These are phyloP conservation scores for Pleurozium schreberi DNA, from an alignment of 225 moss, liverwort and hornwort genomes.

Conservation along the genomic window DNA sequence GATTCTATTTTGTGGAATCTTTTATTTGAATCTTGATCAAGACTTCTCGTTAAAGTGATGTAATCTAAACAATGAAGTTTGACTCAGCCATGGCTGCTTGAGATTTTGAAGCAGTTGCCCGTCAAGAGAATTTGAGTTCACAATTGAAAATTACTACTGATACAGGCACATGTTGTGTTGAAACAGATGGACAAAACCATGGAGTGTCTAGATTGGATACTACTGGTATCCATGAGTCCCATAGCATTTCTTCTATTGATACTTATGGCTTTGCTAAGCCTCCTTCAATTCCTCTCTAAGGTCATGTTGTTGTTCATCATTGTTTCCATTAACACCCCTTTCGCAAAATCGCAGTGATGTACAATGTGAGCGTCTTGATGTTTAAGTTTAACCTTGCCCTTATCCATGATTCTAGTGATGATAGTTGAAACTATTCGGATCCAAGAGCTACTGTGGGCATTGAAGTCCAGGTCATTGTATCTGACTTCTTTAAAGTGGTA, in stretches of 20 bases:
- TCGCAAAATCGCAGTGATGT: background rate
- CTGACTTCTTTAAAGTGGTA: background rate
- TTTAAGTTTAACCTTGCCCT: fast-evolving
- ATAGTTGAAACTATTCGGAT: fast-evolving
- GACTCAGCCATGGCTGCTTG: no score
- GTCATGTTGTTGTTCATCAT: background rate
- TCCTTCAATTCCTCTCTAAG: background rate
- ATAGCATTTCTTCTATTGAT: background rate
- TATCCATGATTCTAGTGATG: fast-evolving
- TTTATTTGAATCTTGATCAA: no score
- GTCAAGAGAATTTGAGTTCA: background rate
- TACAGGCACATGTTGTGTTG: background rate
- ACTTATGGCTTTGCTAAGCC: background rate
- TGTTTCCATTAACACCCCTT: background rate
- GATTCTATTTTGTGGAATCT: no score
- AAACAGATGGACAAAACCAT: fast-evolving
- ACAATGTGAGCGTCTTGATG: background rate
- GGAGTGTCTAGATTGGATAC: background rate
- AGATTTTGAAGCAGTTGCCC: no score
- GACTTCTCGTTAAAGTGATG: no score
- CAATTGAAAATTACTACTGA: background rate
- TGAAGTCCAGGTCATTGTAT: background rate
- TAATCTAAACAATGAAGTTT: no score
- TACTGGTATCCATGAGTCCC: fast-evolving
- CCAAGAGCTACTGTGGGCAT: fast-evolving